phyloP scores from a whole-genome alignment of 331 rosid genomes.

The Saraca asoca region DNA sequence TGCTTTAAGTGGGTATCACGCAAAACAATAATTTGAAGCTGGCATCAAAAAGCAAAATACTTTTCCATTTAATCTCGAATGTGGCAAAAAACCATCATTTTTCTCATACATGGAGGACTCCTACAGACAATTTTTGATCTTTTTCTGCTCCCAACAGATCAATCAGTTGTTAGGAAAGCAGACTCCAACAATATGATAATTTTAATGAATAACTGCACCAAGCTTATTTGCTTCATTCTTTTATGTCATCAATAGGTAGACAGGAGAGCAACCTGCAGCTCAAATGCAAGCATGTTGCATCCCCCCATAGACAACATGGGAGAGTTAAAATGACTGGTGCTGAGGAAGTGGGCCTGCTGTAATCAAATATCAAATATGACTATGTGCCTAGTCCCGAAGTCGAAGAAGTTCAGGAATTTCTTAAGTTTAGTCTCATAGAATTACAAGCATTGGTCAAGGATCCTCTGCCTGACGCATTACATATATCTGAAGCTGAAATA shows the following conservation, averaged over 20 bases:
- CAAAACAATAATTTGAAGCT: too few relatives aligned
- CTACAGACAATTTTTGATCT: too few relatives aligned
- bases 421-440: constrained; percentile 65
- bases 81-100: too few relatives aligned
- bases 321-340: constrained; percentile 52
- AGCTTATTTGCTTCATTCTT: too few relatives aligned
- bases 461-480: constrained; percentile 77
- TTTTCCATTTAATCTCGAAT: too few relatives aligned
- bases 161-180: too few relatives aligned
- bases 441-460: constrained; percentile 61
- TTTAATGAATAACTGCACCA: too few relatives aligned
- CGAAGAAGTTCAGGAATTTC: constrained; percentile 56
- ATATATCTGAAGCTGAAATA: constrained; percentile 47
- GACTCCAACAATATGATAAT: too few relatives aligned
- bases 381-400: constrained; percentile 47
- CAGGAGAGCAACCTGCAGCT: constrained; percentile 31
- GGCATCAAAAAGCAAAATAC: too few relatives aligned
- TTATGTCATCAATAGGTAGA: constrained; percentile 23
- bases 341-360: constrained; percentile 39
- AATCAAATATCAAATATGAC: constrained; percentile 24
- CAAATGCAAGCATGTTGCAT: constrained; percentile 45
- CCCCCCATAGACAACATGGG: constrained; percentile 40
- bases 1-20: too few relatives aligned
- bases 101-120: too few relatives aligned
- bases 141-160: too few relatives aligned